Evolutionary conservation across 192 early-diverging fungal genomes (phyloP), one percentile per base, ranked within the genome.

Genomic region (Chytriomyces confervae): DNA sequence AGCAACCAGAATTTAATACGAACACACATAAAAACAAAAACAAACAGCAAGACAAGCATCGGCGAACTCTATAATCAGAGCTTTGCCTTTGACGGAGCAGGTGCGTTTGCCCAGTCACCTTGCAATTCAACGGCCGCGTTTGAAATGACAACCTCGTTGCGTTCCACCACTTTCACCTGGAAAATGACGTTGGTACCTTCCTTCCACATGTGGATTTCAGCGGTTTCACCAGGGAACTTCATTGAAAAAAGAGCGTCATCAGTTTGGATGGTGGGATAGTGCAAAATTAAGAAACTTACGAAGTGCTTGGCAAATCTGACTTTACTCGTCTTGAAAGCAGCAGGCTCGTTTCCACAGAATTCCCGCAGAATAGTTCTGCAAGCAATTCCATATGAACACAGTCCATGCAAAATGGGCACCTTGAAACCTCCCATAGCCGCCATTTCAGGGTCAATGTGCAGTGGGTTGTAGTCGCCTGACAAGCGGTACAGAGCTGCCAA

Each of bases 371-470:
- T 89, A 76, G 97, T 96, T 82, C 95, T 96, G 11, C 92, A 92
- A 23, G 96, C 93, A 77, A 95, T 89, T 75, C 96, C 97, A 82
- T 95, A 95, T 9, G 93, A 89, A 88, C 94, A 96, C 76, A 99
- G 89, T 46, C 97, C 97, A 80, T 99, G 98, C 53, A 99, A 87
- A 79, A 99, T 98, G 5, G 98, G 98, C 11, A 93, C 92, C 50
- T 98, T 93, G 83, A 98, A 99, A 20, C 97, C 97, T 67, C 95
- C 98, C 67, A 98, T 88, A 50, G 89, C 88, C 49, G 94, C 91
- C 95, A 98, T 96, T 43, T 90, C 85, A 3, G 98, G 97, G 83
- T 98, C 97, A 79, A 99, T 94, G 81, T 99, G 98, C 75, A 99
- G 87, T 76, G 98, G 98, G 84, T 99, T 99, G 84, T 83, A 92